Evolutionary conservation across 805 yeast genomes (phyloP), one percentile per base, ranked within the genome.

Genomic region (Yamadazyma philogaea): DNA sequence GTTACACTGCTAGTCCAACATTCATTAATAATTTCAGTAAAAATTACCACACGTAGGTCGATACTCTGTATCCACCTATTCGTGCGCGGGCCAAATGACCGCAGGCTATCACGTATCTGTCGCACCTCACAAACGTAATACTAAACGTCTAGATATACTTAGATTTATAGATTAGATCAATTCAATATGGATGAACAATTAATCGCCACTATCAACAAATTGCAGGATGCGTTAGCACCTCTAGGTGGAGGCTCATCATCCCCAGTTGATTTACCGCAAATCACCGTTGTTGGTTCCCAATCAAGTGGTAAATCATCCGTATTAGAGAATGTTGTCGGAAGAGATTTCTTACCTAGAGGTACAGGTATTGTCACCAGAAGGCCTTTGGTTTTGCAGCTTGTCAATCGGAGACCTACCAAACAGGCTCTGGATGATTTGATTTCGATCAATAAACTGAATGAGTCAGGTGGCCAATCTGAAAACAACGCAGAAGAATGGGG

Each of bases 201-300:
- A 51, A 88, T 88, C 56, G 80, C 85, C 41, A 85, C 95, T 17
- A 91, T 88, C 59, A 88, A 88, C 72, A 87, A 86, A 63, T 77
- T 87, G 44, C 95, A 90, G 69, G 98, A 91, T 63, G 99, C 96
- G n/a, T 78, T 93, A 59, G 96, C 97, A 21, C 95, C 96, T 8
- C 75, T 91, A 34, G 98, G 97, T 18, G 90, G 90, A 21, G 93
- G 95, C 19, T 79, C 95, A 7, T 68, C 78, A 32, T 84, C 93
- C n/a, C 95, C 96, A 11, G 88, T 88, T 41, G 96, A 88, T 64
- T 74, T 88, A 51, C 96, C 96, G 12, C 96, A 88, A 64, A 88
- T 88, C 57, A 87, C 96, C n/a, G 96, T 87, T 28, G 96, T 87
- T 34, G 96, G 96, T 31, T 87, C 95, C 4, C 96, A 87, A 61